phyloP scores from a whole-genome alignment of 495 filamentous ascomycete species.

The Podospora conica region DNA sequence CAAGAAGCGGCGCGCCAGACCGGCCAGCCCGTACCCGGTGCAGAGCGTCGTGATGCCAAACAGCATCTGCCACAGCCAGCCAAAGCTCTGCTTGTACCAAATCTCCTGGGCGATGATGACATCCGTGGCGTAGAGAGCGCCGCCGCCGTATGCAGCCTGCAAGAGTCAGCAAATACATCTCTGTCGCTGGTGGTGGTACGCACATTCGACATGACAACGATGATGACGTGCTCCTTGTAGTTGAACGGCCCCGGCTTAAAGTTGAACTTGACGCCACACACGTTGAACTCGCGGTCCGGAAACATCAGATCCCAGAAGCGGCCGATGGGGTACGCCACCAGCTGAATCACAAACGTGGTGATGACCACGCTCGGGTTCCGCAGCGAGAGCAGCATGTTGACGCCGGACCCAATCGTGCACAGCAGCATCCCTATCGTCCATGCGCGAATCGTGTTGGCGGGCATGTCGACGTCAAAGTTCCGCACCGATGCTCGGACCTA shows the following conservation, averaged over 20 bases:
- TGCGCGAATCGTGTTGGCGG: conserved; percentile 63
- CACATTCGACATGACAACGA: conserved; percentile 67
- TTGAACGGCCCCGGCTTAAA: conserved; percentile 69
- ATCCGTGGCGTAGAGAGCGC: conserved; percentile 44
- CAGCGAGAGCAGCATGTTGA: conserved; percentile 67
- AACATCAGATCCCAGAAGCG: conserved; percentile 49
- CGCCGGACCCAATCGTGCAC: conserved; percentile 57
- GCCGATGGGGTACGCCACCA: conserved; percentile 64
- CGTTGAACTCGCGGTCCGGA: conserved; percentile 51
- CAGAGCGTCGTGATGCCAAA: conserved; percentile 65
- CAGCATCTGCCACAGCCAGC: conserved; percentile 62
- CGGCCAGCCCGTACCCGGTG: conserved; percentile 67
- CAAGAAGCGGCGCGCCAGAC: conserved; percentile 57
- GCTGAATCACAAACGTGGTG: conserved; percentile 61
- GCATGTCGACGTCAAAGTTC: conserved; percentile 61
- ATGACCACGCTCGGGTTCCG: conserved; percentile 59
- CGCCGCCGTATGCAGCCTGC: conserved; percentile 42
- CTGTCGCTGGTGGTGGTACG: conserved; percentile 14
- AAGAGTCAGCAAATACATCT: conserved; percentile 10
- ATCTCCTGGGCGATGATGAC: conserved; percentile 38
- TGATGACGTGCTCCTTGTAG: conserved; percentile 72
- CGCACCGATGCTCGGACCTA: conserved; percentile 56
- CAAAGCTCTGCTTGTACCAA: conserved; percentile 33
- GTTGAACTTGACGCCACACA: conserved; percentile 55
- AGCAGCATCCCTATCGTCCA: conserved; percentile 64